Base-by-base conservation (phyloP, 768 basidiomycete species). In the Tricholoma sp. region DNA sequence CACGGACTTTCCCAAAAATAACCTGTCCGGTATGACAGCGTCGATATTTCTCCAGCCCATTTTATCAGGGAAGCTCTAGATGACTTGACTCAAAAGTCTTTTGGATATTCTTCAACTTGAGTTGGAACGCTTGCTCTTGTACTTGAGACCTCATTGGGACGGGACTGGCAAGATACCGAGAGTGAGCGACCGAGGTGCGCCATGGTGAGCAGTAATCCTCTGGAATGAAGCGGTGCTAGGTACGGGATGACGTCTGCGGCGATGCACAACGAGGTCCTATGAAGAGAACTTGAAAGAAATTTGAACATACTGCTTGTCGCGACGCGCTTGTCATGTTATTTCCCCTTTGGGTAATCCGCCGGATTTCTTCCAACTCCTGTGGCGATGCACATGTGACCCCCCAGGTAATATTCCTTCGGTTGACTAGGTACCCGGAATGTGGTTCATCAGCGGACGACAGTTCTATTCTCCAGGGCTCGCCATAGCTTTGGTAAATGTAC, bases 1-100 rank as follows among this genome's bases (percentile, higher is more conserved):
- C 59, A 83, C 86, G 70, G 59, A 88, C 87, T 87, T 89, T 76
- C 87, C 87, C 68, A 89, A 75, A 73, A 80, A 88, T 70, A 89
- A 76, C 69, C 73, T 80, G 69, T 77, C 77, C 50, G 81, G 78
- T 66, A 88, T 82, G 71, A 89, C 74, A 45, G 83, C 72, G 68
- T 85, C 79, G 72, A 88, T 77, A 74, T 86, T 85, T 69, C 76
- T 85, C 84, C 84, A 86, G 68, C 67, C 68, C 79, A 81, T 81
- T 58, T 72, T 71, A 57, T 59, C 56, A 50, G 53, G 33, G 60
- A 56, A 55, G 36, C 50, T 59, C 58, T 53, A 57, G 55, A 53
- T 57, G 54, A 57, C 56, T 52, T 56, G 51, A 62, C 55, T 56
- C 13, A 49, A 49, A 60, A 51, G 59, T 59, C 57, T 47, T n/a